Evolutionary conservation across 345 rosid species (phyloP), one percentile per base, ranked within the genome.

Genomic region (Iberis pinnata): DNA sequence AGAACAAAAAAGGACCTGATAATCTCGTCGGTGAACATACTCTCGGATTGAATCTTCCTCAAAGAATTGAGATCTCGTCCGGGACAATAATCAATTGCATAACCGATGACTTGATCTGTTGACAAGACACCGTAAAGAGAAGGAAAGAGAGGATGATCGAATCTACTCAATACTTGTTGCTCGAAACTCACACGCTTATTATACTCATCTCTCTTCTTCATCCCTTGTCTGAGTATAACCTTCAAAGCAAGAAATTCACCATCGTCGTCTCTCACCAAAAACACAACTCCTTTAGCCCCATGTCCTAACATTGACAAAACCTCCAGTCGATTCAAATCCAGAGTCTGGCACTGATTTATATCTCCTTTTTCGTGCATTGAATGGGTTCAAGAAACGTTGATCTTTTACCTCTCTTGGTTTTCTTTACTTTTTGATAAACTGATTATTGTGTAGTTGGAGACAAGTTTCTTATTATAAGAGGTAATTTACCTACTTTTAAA

Each of bases 281-380:
- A 90, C 59, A 84, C 98, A 17, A 79, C 95, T 24, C 98, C 96
- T 53, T 84, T 90, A 6, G 96, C 98, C 8, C 98, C 96, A 12
- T 89, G 81, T 5, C 98, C 98, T 1, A 87, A 56, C 8, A 85
- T 76, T 13, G 83, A 68, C 13, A 82, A 54, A n/a, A 79, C 82
- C 33, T 56, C 67, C 2, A 90, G 55, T 3, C 61, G 53, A 15
- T 65, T 64, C 10, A 86, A 54, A 44, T 73, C 73, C 10, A 89
- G 55, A 37, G 38, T 11, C 19, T 2, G 55, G 44, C 41, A 47
- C 61, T 54, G 46, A 22, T 22, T 22, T 22, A 2, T 3, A 6
- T 22, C 25, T 22, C 25, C 25, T 22, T 6, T 22, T 22, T 22
- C 25, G 3, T 22, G 25, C 59, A 66, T 58, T 22, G 25, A 22